Conservation (phyloP, 192 early-diverging fungal genomes). For the Gigaspora rosea region DNA sequence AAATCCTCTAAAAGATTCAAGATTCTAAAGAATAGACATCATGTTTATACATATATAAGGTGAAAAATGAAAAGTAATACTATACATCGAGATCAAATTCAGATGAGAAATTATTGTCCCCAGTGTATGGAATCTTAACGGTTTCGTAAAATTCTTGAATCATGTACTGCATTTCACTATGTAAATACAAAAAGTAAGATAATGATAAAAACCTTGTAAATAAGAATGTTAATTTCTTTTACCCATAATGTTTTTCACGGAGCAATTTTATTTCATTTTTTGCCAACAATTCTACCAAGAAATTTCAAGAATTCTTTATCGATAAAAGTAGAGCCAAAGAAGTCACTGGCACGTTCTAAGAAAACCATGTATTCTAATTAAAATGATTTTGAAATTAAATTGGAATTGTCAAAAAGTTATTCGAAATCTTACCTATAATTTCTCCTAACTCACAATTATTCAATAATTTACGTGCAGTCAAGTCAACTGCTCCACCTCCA, state of each 20-base stretch:
- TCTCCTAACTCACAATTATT: constrained; percentile 6
- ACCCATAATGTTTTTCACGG: constrained; percentile 7
- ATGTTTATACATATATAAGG: too few species aligned
- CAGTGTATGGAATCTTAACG: constrained; percentile 17
- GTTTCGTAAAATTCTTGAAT: constrained; percentile 15
- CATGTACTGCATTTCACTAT: constrained; percentile 2
- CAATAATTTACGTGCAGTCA: constrained; percentile 34
- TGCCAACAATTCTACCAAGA: constrained; percentile 9
- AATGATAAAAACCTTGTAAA: too few species aligned
- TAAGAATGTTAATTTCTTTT: background rate
- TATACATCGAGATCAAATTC: constrained; percentile 9
- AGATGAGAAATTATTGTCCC: background rate
- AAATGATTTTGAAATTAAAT: too few species aligned
- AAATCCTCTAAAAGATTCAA: background rate
- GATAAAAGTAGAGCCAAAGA: constrained; percentile 16
- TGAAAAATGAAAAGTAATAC: too few species aligned
- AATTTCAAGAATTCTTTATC: constrained; percentile 27
- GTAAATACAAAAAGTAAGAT: background rate
- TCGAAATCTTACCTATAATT: background rate
- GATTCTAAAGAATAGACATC: too few species aligned
- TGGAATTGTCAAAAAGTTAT: too few species aligned
- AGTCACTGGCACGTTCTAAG: constrained; percentile 3
- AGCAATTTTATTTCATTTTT: background rate
- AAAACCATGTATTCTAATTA: too few species aligned
- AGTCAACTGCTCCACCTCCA: constrained; percentile 35